Evolutionary conservation across 805 yeast genomes (phyloP).

Genomic region (Saccharomyces jurei): DNA sequence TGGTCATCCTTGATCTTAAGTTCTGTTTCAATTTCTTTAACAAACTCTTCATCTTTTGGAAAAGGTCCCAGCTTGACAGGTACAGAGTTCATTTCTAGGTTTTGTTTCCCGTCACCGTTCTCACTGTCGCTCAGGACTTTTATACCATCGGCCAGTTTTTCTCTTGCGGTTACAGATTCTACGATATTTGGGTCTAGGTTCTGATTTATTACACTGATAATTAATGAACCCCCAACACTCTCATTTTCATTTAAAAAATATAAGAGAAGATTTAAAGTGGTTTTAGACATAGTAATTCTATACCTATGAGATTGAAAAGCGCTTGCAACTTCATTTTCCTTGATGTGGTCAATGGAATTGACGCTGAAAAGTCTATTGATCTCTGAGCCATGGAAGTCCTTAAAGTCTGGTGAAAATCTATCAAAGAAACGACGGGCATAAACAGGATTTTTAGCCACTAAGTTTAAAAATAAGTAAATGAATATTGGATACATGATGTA

Average conservation of each 20-base stretch:
- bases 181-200: conserved; percentile 48
- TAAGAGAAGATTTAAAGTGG: conserved; percentile 74
- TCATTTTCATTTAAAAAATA: conserved; percentile 89
- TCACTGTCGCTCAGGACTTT: conserved; percentile 21
- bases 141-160: conserved; percentile 28
- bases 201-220: conserved; percentile 80
- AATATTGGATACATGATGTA: conserved; percentile 87
- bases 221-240: conserved; percentile 80
- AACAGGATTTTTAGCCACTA: conserved; percentile 54
- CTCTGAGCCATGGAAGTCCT: conserved; percentile 69
- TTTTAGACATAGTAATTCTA: conserved; percentile 66
- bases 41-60: conserved; percentile 80
- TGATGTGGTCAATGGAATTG: conserved; percentile 69
- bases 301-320: conserved; percentile 69
- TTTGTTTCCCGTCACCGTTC: conserved; percentile 27
- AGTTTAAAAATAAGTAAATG: conserved; percentile 76
- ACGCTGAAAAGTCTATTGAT: conserved; percentile 64
- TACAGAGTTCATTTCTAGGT: conserved; percentile 22
- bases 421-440: conserved; percentile 72
- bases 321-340: conserved; percentile 74
- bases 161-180: conserved; percentile 30
- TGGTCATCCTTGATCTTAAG: conserved; percentile 70
- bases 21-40: conserved; percentile 77
- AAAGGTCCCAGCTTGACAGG: conserved; percentile 73
- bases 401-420: conserved; percentile 64